Percentiles rank a stretch among this genome's conserved stretches.
Conservation (phyloP, 2,329 filamentous ascomycete species). For the Ascochyta clinopodiicola region DNA sequence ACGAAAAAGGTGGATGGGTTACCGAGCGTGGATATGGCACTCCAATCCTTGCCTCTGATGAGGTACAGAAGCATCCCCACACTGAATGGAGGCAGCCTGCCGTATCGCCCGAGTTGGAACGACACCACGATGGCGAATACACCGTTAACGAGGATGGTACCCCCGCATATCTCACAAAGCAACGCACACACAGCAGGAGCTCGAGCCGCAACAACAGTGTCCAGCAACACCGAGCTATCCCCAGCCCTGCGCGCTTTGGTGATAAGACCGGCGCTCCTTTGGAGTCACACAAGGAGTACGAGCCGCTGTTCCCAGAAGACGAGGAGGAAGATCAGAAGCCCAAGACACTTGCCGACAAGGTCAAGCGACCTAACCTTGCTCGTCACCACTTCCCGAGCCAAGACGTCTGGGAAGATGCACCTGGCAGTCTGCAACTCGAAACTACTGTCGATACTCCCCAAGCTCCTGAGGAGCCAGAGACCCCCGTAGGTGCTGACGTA, state of each 20-base stretch:
- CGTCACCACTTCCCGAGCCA: constrained; percentile 83
- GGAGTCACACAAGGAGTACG: constrained; percentile 91
- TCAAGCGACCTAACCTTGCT: constrained; percentile 60
- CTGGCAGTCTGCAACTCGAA: constrained; percentile 77
- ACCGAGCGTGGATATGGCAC: constrained; percentile 70
- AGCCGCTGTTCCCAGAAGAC: constrained; percentile 84
- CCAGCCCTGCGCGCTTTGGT: constrained; percentile 49
- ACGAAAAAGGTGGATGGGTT: constrained; percentile 57
- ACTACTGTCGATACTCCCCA: constrained; percentile 87
- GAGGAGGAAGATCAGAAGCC: constrained; percentile 67
- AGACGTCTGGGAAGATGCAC: constrained; percentile 97
- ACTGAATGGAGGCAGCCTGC: constrained; percentile 77
- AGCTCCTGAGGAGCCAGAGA: constrained; percentile 56
- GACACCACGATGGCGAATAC: constrained; percentile 61
- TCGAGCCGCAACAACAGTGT: constrained; percentile 64
- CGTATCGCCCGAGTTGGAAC: constrained; percentile 72
- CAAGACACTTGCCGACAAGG: constrained; percentile 60
- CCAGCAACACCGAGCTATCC: constrained; percentile 52
- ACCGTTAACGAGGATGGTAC: constrained; percentile 54
- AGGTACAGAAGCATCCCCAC: constrained; percentile 76
- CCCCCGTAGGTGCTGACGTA: constrained; percentile 50
- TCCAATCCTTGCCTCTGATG: constrained; percentile 88
- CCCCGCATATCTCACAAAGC: constrained; percentile 56
- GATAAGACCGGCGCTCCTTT: constrained; percentile 70
- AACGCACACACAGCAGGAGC: constrained; percentile 59